Evolutionary conservation across 2,329 filamentous ascomycete species (phyloP), one percentile per base, ranked within the genome.

Genomic region (Monosporascus sp.): DNA sequence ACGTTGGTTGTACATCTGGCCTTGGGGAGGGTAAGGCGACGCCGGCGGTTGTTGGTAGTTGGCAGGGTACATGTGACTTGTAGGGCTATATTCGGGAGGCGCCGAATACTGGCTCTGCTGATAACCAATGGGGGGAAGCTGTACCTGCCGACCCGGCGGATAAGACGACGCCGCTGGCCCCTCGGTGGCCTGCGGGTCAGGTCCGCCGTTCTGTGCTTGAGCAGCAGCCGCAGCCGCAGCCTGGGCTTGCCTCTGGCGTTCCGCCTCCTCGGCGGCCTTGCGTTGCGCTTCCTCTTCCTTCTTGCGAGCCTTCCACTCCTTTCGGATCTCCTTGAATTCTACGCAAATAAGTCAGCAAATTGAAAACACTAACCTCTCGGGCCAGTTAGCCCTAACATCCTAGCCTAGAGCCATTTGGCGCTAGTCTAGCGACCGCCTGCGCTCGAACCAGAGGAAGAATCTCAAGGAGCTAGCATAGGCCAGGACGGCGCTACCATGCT

Each of bases 311-410:
- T 97, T 99, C 94, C 94, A 99, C 68, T 97, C 93, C 69, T 97
- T 97, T 58, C 94, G 89, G 55, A 97, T 97, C 68, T 99, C 94
- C 70, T 99, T 99, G 76, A 99, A 97, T 72, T 97, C 94, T 97
- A 67, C 60, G 65, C 55, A 54, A 57, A 55, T 58, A 62, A 58
- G 64, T 69, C 63, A 71, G 67, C 58, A 55, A 52, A 55, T 63
- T 61, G 60, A 59, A 50, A 55, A 53, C 56, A 51, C 39, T 53
- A 56, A 49, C 41, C 41, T 43, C n/a, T 35, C 47, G 37, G 27
- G 22, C 24, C 18, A 43, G 5, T 43, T 14, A 20, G 18, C 5
- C 18, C 5, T 5, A 14, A 14, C 18, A 43, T 24, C 39, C 4
- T 43, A 20, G 20, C 39, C 18, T 6, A 39, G 9, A 39, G 4